Evolutionary conservation across 2,329 filamentous ascomycete species (phyloP).

Genomic region (Dactylonectria estremocensis): DNA sequence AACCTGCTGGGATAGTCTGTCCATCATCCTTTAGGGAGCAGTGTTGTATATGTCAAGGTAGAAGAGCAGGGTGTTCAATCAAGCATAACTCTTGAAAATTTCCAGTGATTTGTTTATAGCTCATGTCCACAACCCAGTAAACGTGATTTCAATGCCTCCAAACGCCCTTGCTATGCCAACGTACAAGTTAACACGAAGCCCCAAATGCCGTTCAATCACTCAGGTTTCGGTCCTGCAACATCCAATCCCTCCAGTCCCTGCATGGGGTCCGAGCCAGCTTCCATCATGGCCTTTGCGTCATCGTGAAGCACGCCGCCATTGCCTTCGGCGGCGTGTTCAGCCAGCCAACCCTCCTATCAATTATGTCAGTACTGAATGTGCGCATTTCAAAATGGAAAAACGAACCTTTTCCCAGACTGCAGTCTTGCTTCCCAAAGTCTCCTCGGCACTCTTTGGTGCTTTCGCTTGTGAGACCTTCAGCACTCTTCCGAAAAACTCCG

Average conservation of each 20-base stretch:
- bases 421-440: conserved; percentile 92
- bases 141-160: conserved; percentile 44
- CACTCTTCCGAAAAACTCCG: conserved; percentile 92
- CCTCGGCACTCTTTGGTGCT: conserved; percentile 88
- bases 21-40: conserved; percentile 36
- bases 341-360: conserved; percentile 89
- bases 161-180: conserved; percentile 66
- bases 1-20: conserved; percentile 38
- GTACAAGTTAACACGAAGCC: conserved; percentile 42
- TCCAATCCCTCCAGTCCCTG: conserved; percentile 94
- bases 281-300: conserved; percentile 54
- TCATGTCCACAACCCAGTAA: conserved; percentile 38
- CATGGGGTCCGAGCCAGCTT: conserved; percentile 86
- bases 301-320: conserved; percentile 52
- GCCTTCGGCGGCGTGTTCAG: conserved; percentile 88
- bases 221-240: conserved; percentile 90
- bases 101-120: conserved; percentile 46
- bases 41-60: conserved; percentile 48
- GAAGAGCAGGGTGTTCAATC: conserved; percentile 45
- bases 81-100: conserved; percentile 45
- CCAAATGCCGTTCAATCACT: conserved; percentile 57
- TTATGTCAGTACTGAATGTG: conserved; percentile 21
- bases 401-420: conserved; percentile 97
- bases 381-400: conserved; percentile 31
- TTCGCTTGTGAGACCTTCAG: conserved; percentile 95